Evolutionary conservation across 179 eudicot genomes (phyloP), one percentile per base, ranked within the genome.

Genomic region (Beta lomatogona): DNA sequence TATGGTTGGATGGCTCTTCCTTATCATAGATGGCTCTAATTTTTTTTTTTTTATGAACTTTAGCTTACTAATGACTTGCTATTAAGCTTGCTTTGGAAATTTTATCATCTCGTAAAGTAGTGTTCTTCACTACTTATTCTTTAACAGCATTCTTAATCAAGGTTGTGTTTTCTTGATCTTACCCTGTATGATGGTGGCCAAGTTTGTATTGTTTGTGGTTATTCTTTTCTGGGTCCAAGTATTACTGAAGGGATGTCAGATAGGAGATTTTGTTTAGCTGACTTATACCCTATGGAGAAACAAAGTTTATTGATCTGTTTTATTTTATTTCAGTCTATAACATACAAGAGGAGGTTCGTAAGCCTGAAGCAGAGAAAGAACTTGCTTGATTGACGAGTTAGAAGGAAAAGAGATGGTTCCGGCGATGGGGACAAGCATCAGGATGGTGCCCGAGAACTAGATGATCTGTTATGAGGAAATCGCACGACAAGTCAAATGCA

Each of bases 381-480:
- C 77, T 76, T 73, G 96, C 28, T 25, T 25, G 28, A 91, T 83
- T 91, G 92, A 84, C 92, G 89, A 82, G 85, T 81, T 78, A 88
- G 90, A 80, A 91, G 86, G 87, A 94, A 88, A 83, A 83, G 87
- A 82, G 99, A 91, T 84, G 83, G 86, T 31, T 89, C 91, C 55
- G 85, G 86, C 81, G 97, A 91, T 60, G 88, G 79, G 74, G 98
- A 91, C 70, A 93, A 85, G 81, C 83, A 89, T 84, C 91, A 86
- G 55, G 94, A 88, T 73, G 85, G 84, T 71, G 69, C 65, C 22
- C 92, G 86, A 79, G 92, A 93, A 80, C 68, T 80, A 54, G 92
- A 86, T 78, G 93, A 85, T 73, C 86, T 46, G 82, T 81, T 75
- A 58, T 76, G 60, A 92, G 89, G 91, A 25, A 25, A 25, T 25